Evolutionary conservation across 768 basidiomycete genomes (phyloP), one percentile per base, ranked within the genome.

Genomic region (Mycena leptocephala): DNA sequence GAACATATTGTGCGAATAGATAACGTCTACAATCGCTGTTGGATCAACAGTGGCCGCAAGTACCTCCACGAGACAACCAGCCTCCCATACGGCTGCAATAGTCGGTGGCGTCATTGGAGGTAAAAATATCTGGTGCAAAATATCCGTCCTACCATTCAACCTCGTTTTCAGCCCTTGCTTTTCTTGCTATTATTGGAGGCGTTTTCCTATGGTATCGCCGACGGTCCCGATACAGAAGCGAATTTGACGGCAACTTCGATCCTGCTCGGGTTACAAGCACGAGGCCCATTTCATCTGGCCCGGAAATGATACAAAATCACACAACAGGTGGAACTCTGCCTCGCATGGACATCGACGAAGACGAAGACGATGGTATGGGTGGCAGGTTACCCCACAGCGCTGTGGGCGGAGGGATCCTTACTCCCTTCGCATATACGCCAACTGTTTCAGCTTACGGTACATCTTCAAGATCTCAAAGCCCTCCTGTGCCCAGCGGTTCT

Each of bases 121-220:
- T n/a, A n/a, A n/a, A 8, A 16, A 26, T 16, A 30, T 43, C 13
- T 18, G 8, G 2, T 1, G 30, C 2, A 1, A 20, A 4, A 35
- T 24, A 18, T 6, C 16, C n/a, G 7, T 46, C 20, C 11, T 2
- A 82, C 3, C 80, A 65, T 11, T 81, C 70, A 16, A 66, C 81
- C 14, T 0, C 85, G 33, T 79, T 37, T 26, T 10, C 84, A 72
- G 65, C 81, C 48, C 37, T 86, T 20, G 13, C 85, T 63, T 81
- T 84, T 11, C 32, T 78, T 1, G 67, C 33, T 32, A 20, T 72
- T 13, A 8, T 72, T 20, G 77, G 33, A 14, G 77, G 62, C 5
- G 67, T n/a, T 20, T 61, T 76, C 1, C 13, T 78, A 2, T 78
- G 74, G 74, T 48, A 66, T 11, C 77, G 74, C 55, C 70, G 77